Conservation (phyloP, 202 grass and related monocot species). For the Hordeum pubiflorum region DNA sequence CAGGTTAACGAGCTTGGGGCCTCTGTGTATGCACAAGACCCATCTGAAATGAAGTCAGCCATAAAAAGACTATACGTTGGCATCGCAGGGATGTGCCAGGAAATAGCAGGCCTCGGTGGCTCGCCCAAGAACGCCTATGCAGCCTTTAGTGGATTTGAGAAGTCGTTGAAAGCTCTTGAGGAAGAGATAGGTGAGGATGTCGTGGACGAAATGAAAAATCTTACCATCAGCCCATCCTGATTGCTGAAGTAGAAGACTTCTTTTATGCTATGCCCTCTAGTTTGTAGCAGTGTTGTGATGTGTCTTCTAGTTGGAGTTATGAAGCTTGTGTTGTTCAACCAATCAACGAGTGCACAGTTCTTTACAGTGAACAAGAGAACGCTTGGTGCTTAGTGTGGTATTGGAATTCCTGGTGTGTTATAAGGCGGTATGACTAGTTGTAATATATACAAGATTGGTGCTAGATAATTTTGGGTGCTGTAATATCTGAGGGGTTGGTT, state of each 20-base stretch:
- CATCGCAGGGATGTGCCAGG: constrained; percentile 35
- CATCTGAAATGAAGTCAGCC: constrained; percentile 46
- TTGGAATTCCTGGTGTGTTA: not conserved
- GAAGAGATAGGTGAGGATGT: constrained; percentile 46
- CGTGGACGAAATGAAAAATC: constrained; percentile 32
- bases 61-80: constrained; percentile 27
- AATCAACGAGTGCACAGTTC: not conserved
- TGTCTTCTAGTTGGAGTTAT: not conserved
- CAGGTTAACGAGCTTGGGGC: constrained; percentile 78
- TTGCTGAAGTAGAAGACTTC: not conserved
- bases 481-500: not conserved
- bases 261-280: not conserved
- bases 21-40: constrained; percentile 68
- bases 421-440: not conserved
- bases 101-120: constrained; percentile 44
- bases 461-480: not conserved
- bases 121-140: constrained; percentile 32
- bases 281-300: not conserved
- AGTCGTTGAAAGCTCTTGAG: constrained; percentile 50
- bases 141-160: constrained; percentile 46
- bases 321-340: not conserved
- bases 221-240: constrained; percentile 14
- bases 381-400: not conserved
- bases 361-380: not conserved
- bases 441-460: not conserved